Evolutionary conservation across 1,284 basidiomycete species (phyloP), one percentile per base, ranked within the genome.

Genomic region (Ceratobasidium sp.): DNA sequence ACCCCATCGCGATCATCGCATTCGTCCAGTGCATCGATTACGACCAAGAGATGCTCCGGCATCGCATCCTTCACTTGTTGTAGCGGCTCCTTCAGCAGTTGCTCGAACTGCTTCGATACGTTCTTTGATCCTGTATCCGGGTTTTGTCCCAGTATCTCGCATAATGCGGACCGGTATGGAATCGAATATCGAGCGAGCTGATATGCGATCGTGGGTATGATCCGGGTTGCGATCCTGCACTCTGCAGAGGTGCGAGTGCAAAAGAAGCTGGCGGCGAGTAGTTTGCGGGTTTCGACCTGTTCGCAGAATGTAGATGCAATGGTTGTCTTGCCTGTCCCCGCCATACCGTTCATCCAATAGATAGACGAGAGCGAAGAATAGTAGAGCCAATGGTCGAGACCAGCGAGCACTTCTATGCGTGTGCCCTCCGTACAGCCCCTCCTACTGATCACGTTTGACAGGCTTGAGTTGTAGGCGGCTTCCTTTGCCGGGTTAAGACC

Each of bases 11-110:
- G 39, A 42, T 52, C 36, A 56, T 50, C 74, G 64, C 77, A 78
- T 71, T 78, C 77, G 67, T 78, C 77, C 19, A 77, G 60, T 2
- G 76, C 77, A 69, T 78, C 77, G 23, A 68, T 27, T 49, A 54
- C 19, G 13, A 71, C 30, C 13, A 49, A 23, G 23, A 49, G 41
- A n/a, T 23, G 16, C 7, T 11, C 27, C 1, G 58, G 58, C 33
- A 62, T 25, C 19, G 46, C 33, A 4, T 27, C 47, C 30, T 52
- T 27, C n/a, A 52, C 33, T 9, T 23, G 8, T 21, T 1, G n/a
- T 13, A 46, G 27, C 9, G 46, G 44, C 19, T 58, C 23, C 14
- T 25, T 70, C 60, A 33, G 71, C 69, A 69, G 74, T 71, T 5
- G 74, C 62, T 21, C 49, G 69, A 49, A 74, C 72, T 27, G 72